Base-by-base conservation (phyloP, 2,329 filamentous ascomycete genomes). In the Colletotrichum gigasporum region DNA sequence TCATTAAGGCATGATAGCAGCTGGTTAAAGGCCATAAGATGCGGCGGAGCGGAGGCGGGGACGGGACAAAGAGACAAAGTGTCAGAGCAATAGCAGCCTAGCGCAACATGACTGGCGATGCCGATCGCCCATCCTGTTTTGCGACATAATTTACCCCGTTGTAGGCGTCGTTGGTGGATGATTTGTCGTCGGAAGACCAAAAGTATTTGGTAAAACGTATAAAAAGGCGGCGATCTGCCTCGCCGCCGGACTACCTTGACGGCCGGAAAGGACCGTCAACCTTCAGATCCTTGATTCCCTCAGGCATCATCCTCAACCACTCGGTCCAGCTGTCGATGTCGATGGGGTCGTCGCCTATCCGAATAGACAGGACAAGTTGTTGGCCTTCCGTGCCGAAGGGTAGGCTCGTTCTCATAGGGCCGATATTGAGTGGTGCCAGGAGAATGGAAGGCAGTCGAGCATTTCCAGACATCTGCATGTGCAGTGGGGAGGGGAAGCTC, bases 281-380 rank as follows among this genome's bases (percentile, higher is more conserved):
- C 72, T 82, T 84, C 58, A 87, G 78, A 62, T 87, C 85, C 68
- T 77, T 82, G 67, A 87, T 80, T 7, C 84, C 82, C 60, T 86
- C 84, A 2, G 86, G 86, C 80, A 88, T 85, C 70, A 84, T 76
- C 20, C 85, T 82, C 66, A 88, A 73, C 85, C 85, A 88, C 69
- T 88, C 85, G 56, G 81, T 78, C 85, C 85, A 87, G 57, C 75
- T 81, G 52, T 87, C 84, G 55, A 83, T 71, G 64, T 85, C 82
- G 63, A 86, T 74, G 28, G 79, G 78, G 22, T 85, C 83, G 39
- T 86, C 84, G 2, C 79, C 78, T 41, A 88, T 72, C 24, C 81
- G 78, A 57, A 88, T 79, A 9, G 81, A 83, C 7, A 88, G 70
- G 53, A 80, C 82, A 34, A 88, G 66, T 57, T 84, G 81, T 2